Percentiles rank a stretch among this genome's conserved stretches.
Conservation (phyloP, 345 rosid species). For the Brassica nigra region DNA sequence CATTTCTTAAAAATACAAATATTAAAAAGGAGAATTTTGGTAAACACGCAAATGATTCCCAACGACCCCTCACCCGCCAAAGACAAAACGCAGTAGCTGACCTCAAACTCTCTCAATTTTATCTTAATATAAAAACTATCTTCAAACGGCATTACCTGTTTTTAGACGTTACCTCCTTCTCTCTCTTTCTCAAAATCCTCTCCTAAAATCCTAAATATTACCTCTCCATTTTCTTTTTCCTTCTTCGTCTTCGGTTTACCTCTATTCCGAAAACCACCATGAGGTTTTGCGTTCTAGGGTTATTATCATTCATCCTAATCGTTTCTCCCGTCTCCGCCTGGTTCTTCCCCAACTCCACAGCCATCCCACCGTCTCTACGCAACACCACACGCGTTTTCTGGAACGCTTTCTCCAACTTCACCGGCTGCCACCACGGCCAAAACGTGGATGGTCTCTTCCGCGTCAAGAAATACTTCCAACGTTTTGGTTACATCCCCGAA, state of each 20-base stretch:
- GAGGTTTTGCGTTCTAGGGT: slow-evolving; percentile 43
- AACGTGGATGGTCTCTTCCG: slow-evolving; percentile 37
- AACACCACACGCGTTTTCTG: slow-evolving; percentile 38
- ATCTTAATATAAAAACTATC: not conserved
- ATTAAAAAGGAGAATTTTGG: not conserved
- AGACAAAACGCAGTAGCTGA: slow-evolving; percentile 34
- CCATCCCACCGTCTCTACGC: slow-evolving; percentile 37
- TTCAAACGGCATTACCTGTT: slow-evolving; percentile 39
- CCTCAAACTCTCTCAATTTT: slow-evolving; percentile 19
- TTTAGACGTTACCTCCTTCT: slow-evolving; percentile 32
- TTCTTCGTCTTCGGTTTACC: slow-evolving; percentile 20
- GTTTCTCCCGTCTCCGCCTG: slow-evolving; percentile 38
- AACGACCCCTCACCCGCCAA: slow-evolving; percentile 42
- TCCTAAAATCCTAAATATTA: slow-evolving; percentile 46
- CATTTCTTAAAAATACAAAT: not conserved
- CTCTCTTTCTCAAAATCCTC: slow-evolving; percentile 39
- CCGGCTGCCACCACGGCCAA: slow-evolving; percentile 44
- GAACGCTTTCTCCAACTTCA: slow-evolving; percentile 42
- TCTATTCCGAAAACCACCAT: slow-evolving; percentile 40
- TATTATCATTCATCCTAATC: slow-evolving; percentile 29
- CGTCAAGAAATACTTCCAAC: slow-evolving; percentile 41
- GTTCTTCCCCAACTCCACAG: slow-evolving; percentile 44
- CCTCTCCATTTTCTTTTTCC: slow-evolving; percentile 5
- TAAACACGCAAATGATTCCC: not conserved
- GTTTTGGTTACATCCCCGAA: slow-evolving; percentile 45